phyloP scores from a whole-genome alignment of 345 rosid genomes.

The Anastatica hierochuntica region DNA sequence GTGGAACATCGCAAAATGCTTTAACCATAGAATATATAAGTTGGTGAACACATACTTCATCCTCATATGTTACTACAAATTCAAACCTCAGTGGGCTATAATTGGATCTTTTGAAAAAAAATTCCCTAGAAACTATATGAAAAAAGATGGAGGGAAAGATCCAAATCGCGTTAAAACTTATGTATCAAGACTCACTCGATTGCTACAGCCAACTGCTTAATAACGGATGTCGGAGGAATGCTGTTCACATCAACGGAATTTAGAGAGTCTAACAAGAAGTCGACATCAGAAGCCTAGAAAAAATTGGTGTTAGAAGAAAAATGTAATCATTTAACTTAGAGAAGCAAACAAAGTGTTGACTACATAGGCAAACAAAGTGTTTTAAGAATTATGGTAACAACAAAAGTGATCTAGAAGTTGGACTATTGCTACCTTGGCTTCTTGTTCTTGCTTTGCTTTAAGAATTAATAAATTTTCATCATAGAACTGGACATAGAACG shows the following conservation, averaged over 20 bases:
- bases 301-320: conserved; percentile 6
- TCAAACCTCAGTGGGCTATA: background rate
- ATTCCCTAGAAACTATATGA: background rate
- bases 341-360: background rate
- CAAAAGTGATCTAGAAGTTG: background rate
- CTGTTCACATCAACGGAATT: conserved; percentile 41
- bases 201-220: conserved; percentile 77
- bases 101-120: background rate
- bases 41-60: background rate
- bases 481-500: conserved; percentile 49
- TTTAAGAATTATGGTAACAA: background rate
- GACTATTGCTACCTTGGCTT: conserved; percentile 52
- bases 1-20: conserved; percentile 4
- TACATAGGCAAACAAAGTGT: background rate
- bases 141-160: background rate
- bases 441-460: conserved; percentile 57
- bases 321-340: background rate
- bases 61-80: background rate
- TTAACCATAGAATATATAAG: background rate
- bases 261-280: conserved; percentile 43
- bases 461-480: conserved; percentile 60
- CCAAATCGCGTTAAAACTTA: background rate
- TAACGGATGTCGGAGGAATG: conserved; percentile 57
- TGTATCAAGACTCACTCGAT: conserved; percentile 55
- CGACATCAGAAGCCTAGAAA: conserved; percentile 50